Evolutionary conservation across 2,329 filamentous ascomycete genomes (phyloP).

Genomic region (Sphaerostilbella broomeana): DNA sequence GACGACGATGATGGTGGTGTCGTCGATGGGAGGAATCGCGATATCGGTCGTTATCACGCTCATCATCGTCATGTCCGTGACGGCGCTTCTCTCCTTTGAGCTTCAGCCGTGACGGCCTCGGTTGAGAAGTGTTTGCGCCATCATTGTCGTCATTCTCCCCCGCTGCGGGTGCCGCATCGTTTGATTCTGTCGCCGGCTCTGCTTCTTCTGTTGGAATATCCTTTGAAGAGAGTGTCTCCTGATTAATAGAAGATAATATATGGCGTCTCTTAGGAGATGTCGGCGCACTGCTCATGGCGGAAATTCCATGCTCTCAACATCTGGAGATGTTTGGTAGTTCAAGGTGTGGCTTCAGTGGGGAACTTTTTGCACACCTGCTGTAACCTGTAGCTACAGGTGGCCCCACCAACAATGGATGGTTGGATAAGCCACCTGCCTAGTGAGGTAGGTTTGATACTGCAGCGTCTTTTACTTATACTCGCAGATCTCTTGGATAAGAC

Average conservation of each 20-base stretch:
- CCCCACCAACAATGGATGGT: too few relatives aligned
- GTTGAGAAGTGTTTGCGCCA: constrained; percentile 19
- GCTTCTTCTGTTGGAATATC: constrained; percentile 1
- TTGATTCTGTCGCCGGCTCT: background rate
- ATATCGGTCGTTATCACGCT: constrained; percentile 18
- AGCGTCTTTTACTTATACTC: too few relatives aligned
- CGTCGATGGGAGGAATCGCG: constrained; percentile 19
- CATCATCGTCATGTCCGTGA: constrained; percentile 19
- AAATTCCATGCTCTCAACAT: constrained; percentile 21
- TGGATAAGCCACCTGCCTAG: too few relatives aligned
- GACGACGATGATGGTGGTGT: constrained; percentile 26
- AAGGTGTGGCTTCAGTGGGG: too few relatives aligned
- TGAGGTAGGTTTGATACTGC: too few relatives aligned
- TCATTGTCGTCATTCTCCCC: constrained; percentile 9
- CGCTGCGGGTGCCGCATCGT: background rate
- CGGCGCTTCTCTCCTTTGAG: constrained; percentile 28
- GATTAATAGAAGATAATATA: constrained; percentile 45
- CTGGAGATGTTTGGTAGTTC: too few relatives aligned
- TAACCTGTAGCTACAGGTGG: too few relatives aligned
- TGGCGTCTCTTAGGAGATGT: constrained; percentile 38
- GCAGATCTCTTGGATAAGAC: too few relatives aligned
- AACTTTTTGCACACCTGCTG: too few relatives aligned
- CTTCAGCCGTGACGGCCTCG: constrained; percentile 27
- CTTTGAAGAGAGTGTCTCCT: constrained; percentile 18
- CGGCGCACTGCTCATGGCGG: constrained; percentile 27